Base-by-base conservation (phyloP, 768 basidiomycete genomes). In the Termitomyces sp. region DNA sequence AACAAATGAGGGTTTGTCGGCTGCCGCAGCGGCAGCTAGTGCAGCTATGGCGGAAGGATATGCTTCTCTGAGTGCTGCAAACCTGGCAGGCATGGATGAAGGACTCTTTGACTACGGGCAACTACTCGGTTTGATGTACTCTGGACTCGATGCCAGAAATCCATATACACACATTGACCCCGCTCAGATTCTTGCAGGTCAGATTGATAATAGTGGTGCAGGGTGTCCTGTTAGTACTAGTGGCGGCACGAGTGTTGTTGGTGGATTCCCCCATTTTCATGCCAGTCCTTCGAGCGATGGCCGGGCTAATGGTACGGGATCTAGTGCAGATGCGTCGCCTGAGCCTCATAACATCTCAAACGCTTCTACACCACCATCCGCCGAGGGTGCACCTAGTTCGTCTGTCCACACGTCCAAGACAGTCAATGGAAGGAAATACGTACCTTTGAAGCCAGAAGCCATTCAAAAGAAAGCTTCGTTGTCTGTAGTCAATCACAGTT, bases 131-230 rank as follows among this genome's bases (percentile, higher is more conserved):
- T 74, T 89, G 63, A 80, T 83, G 61, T 89, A 86, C 68, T 73
- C 85, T 28, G 73, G 76, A 57, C 69, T 84, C 57, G 82, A 85
- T 60, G 68, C 59, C 24, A 59, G 56, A 55, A 78, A 80, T 47
- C 80, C 82, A 7, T 90, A 81, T 72, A 90, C 89, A 36, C 87
- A 90, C 70, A 90, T 98, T 58, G 92, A 98, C 74, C 95, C 95
- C 8, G 88, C 89, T n/a, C 92, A 96, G 73, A 90, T 96, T 81
- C 68, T 80, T 48, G 65, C 72, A 52, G 67, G 67, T 20, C 71
- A 71, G 47, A 63, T 57, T 53, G 69, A 71, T 32, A 40, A 42
- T 30, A 18, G 56, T 53, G 51, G 56, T 45, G 63, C 51, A 30
- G 63, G 63, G 35, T 59, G 57, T 40, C 57, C 65, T 26, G 61